Base-by-base conservation (phyloP, 108 stramenopile genomes). In the Pseudonitzschia delicatissima region DNA sequence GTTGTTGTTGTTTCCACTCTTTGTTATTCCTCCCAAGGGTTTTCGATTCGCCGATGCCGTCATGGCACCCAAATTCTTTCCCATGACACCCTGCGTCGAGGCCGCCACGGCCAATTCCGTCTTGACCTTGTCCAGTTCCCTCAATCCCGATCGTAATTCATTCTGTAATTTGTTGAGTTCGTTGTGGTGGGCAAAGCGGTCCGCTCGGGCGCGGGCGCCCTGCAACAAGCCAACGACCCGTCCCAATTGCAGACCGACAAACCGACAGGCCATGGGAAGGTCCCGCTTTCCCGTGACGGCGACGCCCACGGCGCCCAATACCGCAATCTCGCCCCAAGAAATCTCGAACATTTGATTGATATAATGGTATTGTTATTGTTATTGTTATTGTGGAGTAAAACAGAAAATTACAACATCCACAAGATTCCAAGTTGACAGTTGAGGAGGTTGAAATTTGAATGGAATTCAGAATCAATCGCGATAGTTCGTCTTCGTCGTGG, bases 71-170 rank as follows among this genome's bases (percentile, higher is more conserved):
- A 92, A 62, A 5, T 47, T 40, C 8, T 82, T 58, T 1, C 77
- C 71, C 40, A 76, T 26, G 39, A 73, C 45, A 15, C 78, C 78
- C 39, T 44, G 66, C 6, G 77, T 59, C 27, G 59, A 73, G 58
- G 84, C 84, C 7, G 86, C 82, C 21, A 85, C 82, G n/a, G 86
- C 88, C 47, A 92, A 70, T 78, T 93, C 91, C 23, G 81, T 81
- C 66, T 84, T 83, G 39, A 93, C 92, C 8, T 83, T 81, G 79
- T 91, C 89, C 61, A 93, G 69, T 49, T 93, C 89, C 35, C 89
- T 73, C 64, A 93, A 63, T 67, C 87, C 88, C 47, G 77, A 79
- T 33, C 83, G 73, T 52, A 93, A 75, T 67, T 93, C 92, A 71
- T 88, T 89, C 64, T 91, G 92, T 35, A 93, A 70, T 45, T 78